Evolutionary conservation across 768 basidiomycete species (phyloP).

Genomic region (Coprinellus micaceus): DNA sequence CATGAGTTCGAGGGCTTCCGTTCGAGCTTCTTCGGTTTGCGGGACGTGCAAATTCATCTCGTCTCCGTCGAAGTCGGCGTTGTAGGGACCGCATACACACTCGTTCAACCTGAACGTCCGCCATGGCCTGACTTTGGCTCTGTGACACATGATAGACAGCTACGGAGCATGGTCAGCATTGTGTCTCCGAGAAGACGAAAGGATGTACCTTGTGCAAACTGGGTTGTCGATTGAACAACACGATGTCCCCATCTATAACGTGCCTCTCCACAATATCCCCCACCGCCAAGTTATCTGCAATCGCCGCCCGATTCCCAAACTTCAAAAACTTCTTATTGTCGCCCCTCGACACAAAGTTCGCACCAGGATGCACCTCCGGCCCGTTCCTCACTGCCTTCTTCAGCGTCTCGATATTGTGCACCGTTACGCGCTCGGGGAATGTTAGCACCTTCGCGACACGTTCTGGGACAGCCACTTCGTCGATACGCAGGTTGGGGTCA

Average conservation of each 20-base stretch:
- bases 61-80: constrained; percentile 99
- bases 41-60: constrained; percentile 99
- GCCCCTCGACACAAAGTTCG: constrained; percentile 86
- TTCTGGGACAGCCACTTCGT: constrained; percentile 97
- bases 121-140: constrained; percentile 95
- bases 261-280: constrained; percentile 96
- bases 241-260: constrained; percentile 91
- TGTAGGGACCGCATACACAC: constrained; percentile 98
- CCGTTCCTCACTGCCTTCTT: constrained; percentile 83
- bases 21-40: constrained; percentile 96
- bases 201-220: constrained; percentile 84
- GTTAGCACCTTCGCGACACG: constrained; percentile 93
- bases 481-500: constrained; percentile 97
- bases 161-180: too few species aligned
- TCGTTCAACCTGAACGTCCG: constrained; percentile 95
- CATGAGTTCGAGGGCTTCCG: constrained; percentile 97
- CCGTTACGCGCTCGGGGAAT: constrained; percentile 92
- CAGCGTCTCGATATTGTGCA: constrained; percentile 80
- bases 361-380: constrained; percentile 87
- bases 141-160: constrained; percentile 98
- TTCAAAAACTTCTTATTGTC: constrained; percentile 87
- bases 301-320: constrained; percentile 75
- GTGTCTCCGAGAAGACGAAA: too few species aligned
- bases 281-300: constrained; percentile 77
- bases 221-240: constrained; percentile 97